phyloP scores from a whole-genome alignment of 2,329 filamentous ascomycete species.

The Cadophora malorum region DNA sequence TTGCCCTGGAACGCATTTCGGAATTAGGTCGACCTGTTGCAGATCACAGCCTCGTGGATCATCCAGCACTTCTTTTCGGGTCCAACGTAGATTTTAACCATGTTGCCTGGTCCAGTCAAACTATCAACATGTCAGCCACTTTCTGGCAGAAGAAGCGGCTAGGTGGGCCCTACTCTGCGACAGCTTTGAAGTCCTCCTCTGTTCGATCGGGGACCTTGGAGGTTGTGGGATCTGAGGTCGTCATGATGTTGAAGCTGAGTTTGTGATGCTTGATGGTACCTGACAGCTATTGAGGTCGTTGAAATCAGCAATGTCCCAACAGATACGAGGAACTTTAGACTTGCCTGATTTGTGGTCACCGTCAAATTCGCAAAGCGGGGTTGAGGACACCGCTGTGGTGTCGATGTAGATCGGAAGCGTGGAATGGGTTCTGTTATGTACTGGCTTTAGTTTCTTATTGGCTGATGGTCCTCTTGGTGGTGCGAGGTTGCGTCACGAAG shows the following conservation, averaged over 20 bases:
- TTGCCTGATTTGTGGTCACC: background rate
- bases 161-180: background rate
- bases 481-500: background rate
- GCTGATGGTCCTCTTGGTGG: background rate
- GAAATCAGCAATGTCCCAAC: background rate
- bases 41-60: slow-evolving; percentile 27
- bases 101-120: background rate
- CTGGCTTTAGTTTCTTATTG: background rate
- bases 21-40: slow-evolving; percentile 24
- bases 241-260: background rate
- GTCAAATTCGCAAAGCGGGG: too few species aligned
- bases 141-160: too few species aligned
- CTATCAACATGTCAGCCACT: too few species aligned
- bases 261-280: background rate
- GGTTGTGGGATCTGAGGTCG: background rate
- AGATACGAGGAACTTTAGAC: background rate
- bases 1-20: slow-evolving; percentile 20
- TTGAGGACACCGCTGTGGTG: too few species aligned
- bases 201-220: background rate
- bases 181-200: background rate
- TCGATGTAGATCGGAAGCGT: background rate
- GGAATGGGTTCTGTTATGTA: background rate
- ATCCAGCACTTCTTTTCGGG: slow-evolving; percentile 7
- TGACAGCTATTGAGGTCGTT: background rate
- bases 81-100: slow-evolving; percentile 25